Base-by-base conservation (phyloP, 179 eudicot species). In the Dionaea muscipula region DNA sequence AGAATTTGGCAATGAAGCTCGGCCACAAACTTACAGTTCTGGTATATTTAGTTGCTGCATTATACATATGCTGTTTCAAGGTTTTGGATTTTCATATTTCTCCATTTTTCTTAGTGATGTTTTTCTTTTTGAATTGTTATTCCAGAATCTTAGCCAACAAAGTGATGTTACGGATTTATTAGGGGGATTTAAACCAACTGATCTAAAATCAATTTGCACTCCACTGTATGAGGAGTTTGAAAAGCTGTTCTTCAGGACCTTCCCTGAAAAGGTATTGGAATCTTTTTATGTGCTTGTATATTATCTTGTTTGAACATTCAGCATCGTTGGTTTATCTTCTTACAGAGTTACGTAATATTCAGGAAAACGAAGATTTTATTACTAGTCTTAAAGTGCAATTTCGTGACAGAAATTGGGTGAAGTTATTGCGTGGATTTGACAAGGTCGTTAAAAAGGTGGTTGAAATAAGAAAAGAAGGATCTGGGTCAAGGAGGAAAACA, bases 61-160 rank as follows among this genome's bases (percentile, higher is more conserved):
- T 11, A 31, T 31, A 11, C n/a, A 19, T 50, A 38, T 63, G 16
- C 26, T 38, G 7, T n/a, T 55, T 3, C 39, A 46, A 16, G 26
- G 16, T 17, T 49, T 15, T 16, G 26, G 51, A 47, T 35, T 58
- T 33, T 27, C 19, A 46, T 22, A 47, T 2, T 27, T 59, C n/a
- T 48, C 17, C 44, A 24, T 12, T 22, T 33, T 19, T 38, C 5
- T 49, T 35, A 23, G 4, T 66, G 36, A n/a, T 23, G 36, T 20
- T 41, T 60, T 56, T 43, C n/a, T 22, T 33, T 35, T 14, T 7
- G 33, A 18, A 31, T 31, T 53, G 55, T 36, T 68, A 56, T 69
- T 67, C 38, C 84, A 91, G 99, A 93, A 93, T 56, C 63, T 93
- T 50, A 93, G 99, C 68, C 99, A 93, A 74, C 99, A 93, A 72